A percentile compares a stretch with the other conserved stretches of the same genome.
Conservation (phyloP, 371 early-diverging fungal species). For the Syncephalastrum monosporum region DNA sequence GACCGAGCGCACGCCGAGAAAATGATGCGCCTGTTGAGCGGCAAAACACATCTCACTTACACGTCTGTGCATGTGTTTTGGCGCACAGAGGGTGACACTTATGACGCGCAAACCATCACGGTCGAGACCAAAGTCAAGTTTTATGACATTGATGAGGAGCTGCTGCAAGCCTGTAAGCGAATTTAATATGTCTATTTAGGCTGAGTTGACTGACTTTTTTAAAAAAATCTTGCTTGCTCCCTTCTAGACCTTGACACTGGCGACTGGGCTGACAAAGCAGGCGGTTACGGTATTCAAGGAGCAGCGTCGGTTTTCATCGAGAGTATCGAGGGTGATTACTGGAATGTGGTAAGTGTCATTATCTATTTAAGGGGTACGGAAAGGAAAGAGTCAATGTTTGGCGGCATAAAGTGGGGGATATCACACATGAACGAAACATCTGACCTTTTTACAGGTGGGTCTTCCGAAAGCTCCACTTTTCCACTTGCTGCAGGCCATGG, state of each 20-base stretch:
- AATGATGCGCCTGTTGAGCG: conserved; percentile 59
- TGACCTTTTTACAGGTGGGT: conserved; percentile 1
- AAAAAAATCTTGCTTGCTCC: conserved; percentile 7
- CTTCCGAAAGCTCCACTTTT: conserved; percentile 5
- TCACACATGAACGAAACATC: too few relatives aligned
- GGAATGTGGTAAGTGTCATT: conserved; percentile 61
- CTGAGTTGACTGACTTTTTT: conserved; percentile 11
- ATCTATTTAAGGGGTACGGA: too few relatives aligned
- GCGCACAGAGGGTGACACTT: conserved; percentile 15
- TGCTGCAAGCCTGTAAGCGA: conserved; percentile 69
- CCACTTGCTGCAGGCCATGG: too few relatives aligned
- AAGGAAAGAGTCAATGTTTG: too few relatives aligned
- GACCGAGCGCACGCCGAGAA: conserved; percentile 51
- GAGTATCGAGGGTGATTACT: conserved; percentile 75
- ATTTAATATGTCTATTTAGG: conserved; percentile 19
- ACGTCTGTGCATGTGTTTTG: conserved; percentile 63
- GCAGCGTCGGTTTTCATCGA: conserved; percentile 71
- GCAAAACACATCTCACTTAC: conserved; percentile 60
- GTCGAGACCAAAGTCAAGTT: conserved; percentile 49
- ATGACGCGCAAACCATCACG: conserved; percentile 33
- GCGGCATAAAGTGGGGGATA: too few relatives aligned
- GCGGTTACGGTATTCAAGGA: conserved; percentile 85
- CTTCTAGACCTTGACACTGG: conserved; percentile 41
- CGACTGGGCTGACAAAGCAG: conserved; percentile 77
- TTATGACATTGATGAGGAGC: conserved; percentile 24